These are phyloP conservation scores for Podaxis carcinomalis DNA, from an alignment of 768 basidiomycete genomes.

Conservation along the genomic window DNA sequence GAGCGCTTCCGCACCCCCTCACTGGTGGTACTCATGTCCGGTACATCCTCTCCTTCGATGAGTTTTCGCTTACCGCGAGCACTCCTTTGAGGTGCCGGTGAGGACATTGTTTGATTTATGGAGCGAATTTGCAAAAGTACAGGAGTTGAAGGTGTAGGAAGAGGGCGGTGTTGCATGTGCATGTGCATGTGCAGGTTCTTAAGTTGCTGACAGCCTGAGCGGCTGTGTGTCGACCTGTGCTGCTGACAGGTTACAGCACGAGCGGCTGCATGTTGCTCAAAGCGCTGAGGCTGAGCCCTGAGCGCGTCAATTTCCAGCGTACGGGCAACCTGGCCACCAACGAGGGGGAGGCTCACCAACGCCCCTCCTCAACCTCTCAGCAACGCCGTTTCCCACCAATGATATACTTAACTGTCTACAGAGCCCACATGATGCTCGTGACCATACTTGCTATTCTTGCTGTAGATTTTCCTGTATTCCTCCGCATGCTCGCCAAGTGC, in stretches of 20 bases:
- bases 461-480: conserved; percentile 94
- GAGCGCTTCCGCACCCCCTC: too few relatives aligned
- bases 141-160: too few relatives aligned
- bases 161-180: too few relatives aligned
- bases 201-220: too few relatives aligned
- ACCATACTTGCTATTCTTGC: conserved; percentile 89
- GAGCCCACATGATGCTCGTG: conserved; percentile 96
- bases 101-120: too few relatives aligned
- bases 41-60: too few relatives aligned
- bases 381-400: conserved; percentile 37
- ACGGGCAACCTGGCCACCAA: conserved; percentile 65
- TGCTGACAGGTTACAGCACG: too few relatives aligned
- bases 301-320: conserved; percentile 67
- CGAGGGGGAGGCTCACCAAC: conserved; percentile 39
- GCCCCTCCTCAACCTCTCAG: conserved; percentile 18
- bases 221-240: not conserved
- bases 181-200: too few relatives aligned
- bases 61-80: too few relatives aligned
- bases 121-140: too few relatives aligned
- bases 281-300: conserved; percentile 5
- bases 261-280: not conserved
- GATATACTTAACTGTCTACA: conserved; percentile 80
- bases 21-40: too few relatives aligned
- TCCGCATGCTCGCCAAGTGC: conserved; percentile 83
- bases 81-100: too few relatives aligned